Percentiles rank a stretch among this genome's conserved stretches.
phyloP scores from a whole-genome alignment of 1,284 basidiomycete genomes.

The Pascua guehoae region DNA sequence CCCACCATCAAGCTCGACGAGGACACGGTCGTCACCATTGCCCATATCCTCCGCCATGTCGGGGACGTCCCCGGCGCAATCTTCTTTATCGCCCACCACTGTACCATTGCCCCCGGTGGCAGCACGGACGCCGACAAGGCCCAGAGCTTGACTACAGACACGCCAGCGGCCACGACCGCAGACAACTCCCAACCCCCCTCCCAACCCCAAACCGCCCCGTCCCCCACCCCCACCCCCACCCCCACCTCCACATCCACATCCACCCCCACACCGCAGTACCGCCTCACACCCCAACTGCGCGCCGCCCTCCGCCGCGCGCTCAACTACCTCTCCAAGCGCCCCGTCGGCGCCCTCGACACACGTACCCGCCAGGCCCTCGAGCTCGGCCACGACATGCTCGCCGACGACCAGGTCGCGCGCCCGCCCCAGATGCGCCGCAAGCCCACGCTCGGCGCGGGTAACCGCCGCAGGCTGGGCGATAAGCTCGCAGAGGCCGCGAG shows the following conservation, averaged over 20 bases:
- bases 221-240: not conserved
- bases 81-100: slow-evolving; percentile 13
- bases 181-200: too few relatives aligned
- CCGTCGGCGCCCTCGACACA: not conserved
- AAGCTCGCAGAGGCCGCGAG: not conserved
- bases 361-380: slow-evolving; percentile 1
- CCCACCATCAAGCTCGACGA: slow-evolving; percentile 5
- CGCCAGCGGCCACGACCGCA: too few relatives aligned
- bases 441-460: slow-evolving; percentile 2
- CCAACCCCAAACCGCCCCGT: too few relatives aligned
- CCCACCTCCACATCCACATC: too few relatives aligned
- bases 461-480: not conserved
- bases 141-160: not conserved
- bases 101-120: not conserved
- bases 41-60: slow-evolving; percentile 8
- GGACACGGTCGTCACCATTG: slow-evolving; percentile 4
- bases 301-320: slow-evolving; percentile 3
- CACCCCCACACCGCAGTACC: not conserved
- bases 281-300: slow-evolving; percentile 7
- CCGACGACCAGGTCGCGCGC: slow-evolving; percentile 7
- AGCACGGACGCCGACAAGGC: not conserved
- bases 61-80: slow-evolving; percentile 11
- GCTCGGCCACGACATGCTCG: slow-evolving; percentile 12
- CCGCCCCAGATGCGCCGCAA: not conserved
- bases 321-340: slow-evolving; percentile 11